Percentiles rank a stretch among this genome's conserved stretches.
These are phyloP conservation scores for Krasilnikovozyma curviuscula DNA, from an alignment of 768 basidiomycete species.

Conservation along the genomic window DNA sequence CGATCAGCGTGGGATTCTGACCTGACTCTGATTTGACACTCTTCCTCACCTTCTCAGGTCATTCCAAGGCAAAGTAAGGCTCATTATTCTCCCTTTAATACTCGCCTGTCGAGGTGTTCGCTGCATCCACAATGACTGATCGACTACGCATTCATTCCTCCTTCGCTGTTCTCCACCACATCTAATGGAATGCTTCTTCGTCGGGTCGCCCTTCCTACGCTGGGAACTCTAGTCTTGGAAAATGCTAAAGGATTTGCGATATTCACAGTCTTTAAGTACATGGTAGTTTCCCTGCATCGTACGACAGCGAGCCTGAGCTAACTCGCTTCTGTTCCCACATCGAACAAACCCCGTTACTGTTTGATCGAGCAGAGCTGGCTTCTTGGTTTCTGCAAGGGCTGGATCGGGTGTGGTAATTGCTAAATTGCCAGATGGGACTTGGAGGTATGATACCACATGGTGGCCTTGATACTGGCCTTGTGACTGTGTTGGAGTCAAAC, in stretches of 20 bases:
- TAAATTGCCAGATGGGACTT: conserved; percentile 56
- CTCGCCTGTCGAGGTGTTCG: background rate
- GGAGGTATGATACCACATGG: conserved; percentile 25
- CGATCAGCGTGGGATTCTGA: background rate
- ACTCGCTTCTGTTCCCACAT: background rate
- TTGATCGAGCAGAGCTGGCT: too few relatives aligned
- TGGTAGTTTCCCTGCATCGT: conserved; percentile 10
- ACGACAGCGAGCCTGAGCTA: background rate
- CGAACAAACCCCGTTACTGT: too few relatives aligned
- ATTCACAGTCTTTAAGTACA: conserved; percentile 62
- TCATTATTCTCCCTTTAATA: background rate
- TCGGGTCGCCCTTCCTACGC: too few relatives aligned
- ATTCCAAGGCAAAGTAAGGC: conserved; percentile 5
- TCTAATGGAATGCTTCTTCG: too few relatives aligned
- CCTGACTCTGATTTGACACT: background rate
- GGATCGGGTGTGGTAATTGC: conserved; percentile 81
- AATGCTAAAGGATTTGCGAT: conserved; percentile 55
- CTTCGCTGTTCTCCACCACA: background rate
- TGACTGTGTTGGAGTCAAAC: background rate
- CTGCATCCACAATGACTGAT: background rate
- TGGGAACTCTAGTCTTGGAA: conserved; percentile 30
- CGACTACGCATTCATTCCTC: conserved; percentile 23
- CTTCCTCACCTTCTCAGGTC: background rate
- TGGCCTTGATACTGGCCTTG: background rate
- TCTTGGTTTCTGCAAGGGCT: conserved; percentile 54